A percentile compares a stretch with the other conserved stretches of the same genome.
phyloP scores from a whole-genome alignment of 2,329 filamentous ascomycete genomes.

The Thermoascus crustaceus region DNA sequence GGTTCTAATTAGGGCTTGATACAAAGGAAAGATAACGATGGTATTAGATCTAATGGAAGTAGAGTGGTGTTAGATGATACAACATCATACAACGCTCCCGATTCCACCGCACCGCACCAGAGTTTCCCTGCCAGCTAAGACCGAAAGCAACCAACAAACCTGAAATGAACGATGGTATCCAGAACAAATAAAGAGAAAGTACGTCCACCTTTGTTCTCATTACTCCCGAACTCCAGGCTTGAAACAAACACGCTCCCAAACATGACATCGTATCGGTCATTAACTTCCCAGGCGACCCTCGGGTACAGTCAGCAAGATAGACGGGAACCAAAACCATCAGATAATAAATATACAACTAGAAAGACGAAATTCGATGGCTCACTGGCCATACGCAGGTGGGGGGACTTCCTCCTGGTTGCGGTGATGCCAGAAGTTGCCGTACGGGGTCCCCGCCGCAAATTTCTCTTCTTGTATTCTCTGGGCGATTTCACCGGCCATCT shows the following conservation, averaged over 20 bases:
- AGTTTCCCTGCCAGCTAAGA: conserved; percentile 6
- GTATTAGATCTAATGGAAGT: neutral
- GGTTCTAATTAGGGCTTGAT: too few relatives aligned
- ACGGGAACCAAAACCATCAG: conserved; percentile 1
- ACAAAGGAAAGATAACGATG: neutral
- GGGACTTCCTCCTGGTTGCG: conserved; percentile 30
- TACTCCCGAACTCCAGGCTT: conserved; percentile 2
- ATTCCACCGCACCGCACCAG: neutral
- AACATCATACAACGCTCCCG: neutral
- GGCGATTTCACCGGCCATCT: conserved; percentile 90
- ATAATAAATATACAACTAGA: conserved; percentile 1
- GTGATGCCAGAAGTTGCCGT: conserved; percentile 30
- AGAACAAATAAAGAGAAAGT: neutral
- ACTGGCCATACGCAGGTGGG: conserved; percentile 40
- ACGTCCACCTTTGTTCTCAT: neutral
- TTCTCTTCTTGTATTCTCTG: conserved; percentile 80
- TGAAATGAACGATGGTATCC: conserved; percentile 9
- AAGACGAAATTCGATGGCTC: conserved; percentile 5
- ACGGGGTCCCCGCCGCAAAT: conserved; percentile 25
- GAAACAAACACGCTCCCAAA: conserved; percentile 3
- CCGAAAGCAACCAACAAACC: conserved; percentile 7
- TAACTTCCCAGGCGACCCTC: too few relatives aligned
- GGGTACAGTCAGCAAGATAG: too few relatives aligned
- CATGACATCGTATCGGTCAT: conserved; percentile 15
- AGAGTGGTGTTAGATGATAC: neutral